These are phyloP conservation scores for Geranium brycei DNA, from an alignment of 345 rosid genomes.

Conservation along the genomic window DNA sequence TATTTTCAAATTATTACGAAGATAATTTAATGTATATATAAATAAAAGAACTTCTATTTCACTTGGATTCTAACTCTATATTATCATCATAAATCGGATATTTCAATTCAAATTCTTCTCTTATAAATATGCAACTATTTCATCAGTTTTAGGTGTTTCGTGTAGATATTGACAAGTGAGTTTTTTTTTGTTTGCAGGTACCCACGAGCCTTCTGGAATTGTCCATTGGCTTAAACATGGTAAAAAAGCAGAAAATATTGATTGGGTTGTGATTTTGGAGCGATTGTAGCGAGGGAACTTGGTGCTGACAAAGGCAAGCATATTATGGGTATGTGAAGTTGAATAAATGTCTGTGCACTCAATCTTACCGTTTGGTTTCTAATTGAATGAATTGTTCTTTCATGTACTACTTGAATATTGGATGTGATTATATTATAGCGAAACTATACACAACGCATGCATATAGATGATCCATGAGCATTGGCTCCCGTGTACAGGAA, in stretches of 20 bases:
- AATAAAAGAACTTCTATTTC: too few species aligned
- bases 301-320: conserved; percentile 78
- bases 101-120: too few species aligned
- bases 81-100: too few species aligned
- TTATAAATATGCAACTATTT: too few species aligned
- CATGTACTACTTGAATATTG: conserved; percentile 89
- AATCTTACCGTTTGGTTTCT: neutral
- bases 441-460: conserved; percentile 81
- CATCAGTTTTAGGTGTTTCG: too few species aligned
- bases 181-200: conserved; percentile 39
- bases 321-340: conserved; percentile 55
- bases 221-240: conserved; percentile 89
- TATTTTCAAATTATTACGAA: too few species aligned
- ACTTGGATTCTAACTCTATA: too few species aligned
- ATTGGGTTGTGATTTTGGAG: conserved; percentile 96
- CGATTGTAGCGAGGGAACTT: conserved; percentile 88
- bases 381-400: conserved; percentile 3
- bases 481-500: conserved; percentile 83
- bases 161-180: neutral
- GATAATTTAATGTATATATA: too few species aligned
- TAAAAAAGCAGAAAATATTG: conserved; percentile 72
- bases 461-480: conserved; percentile 81
- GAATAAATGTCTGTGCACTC: neutral
- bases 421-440: conserved; percentile 84
- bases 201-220: conserved; percentile 95